A percentile compares a stretch with the other conserved stretches of the same genome.
These are phyloP conservation scores for Hypocrella siamensis DNA, from an alignment of 2,329 filamentous ascomycete species.

Conservation along the genomic window DNA sequence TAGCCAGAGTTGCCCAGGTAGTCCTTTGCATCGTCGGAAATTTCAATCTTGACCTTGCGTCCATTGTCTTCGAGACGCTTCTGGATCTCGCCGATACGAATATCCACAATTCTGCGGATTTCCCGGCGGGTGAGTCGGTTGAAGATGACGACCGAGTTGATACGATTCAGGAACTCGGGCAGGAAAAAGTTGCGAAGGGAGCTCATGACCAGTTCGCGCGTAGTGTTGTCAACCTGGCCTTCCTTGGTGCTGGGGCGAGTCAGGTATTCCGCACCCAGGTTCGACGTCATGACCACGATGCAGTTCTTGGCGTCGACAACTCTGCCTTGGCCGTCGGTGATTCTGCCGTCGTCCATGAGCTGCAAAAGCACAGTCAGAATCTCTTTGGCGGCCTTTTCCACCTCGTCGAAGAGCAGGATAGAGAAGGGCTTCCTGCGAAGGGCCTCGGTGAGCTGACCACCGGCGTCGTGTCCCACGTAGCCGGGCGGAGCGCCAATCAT, in stretches of 20 bases:
- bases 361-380: slow-evolving; percentile 93
- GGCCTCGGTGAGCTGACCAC: slow-evolving; percentile 88
- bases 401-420: slow-evolving; percentile 92
- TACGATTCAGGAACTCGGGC: slow-evolving; percentile 96
- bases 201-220: slow-evolving; percentile 78
- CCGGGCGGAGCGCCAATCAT: slow-evolving; percentile 98
- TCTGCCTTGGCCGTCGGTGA: slow-evolving; percentile 93
- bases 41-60: slow-evolving; percentile 71
- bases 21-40: slow-evolving; percentile 75
- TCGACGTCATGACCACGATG: slow-evolving; percentile 98
- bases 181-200: slow-evolving; percentile 91
- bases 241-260: slow-evolving; percentile 61
- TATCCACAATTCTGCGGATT: slow-evolving; percentile 90
- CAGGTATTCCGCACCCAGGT: slow-evolving; percentile 90
- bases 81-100: slow-evolving; percentile 79
- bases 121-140: slow-evolving; percentile 82
- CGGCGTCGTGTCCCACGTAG: slow-evolving; percentile 92
- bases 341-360: slow-evolving; percentile 97
- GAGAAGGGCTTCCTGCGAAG: slow-evolving; percentile 93
- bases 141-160: slow-evolving; percentile 93
- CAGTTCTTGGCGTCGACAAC: slow-evolving; percentile 93
- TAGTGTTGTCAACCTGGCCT: slow-evolving; percentile 73
- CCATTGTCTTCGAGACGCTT: slow-evolving; percentile 74
- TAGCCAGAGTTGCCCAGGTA: slow-evolving; percentile 87
- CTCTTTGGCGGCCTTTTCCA: slow-evolving; percentile 97